These are phyloP conservation scores for Quercus dentata DNA, from an alignment of 306 rosid species.

Conservation along the genomic window DNA sequence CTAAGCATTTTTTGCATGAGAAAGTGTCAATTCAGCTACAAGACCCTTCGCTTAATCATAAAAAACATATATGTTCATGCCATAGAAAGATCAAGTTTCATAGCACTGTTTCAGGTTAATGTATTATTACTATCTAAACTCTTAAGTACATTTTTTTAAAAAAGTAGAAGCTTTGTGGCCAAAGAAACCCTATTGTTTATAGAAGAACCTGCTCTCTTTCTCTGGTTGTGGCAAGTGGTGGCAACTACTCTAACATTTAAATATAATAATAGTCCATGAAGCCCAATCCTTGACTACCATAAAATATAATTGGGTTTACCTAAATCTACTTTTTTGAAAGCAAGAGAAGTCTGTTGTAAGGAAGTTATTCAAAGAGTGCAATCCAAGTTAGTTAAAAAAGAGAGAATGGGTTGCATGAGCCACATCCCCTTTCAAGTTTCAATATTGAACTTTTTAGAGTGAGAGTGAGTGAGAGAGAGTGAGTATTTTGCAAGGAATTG, in stretches of 20 bases:
- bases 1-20: too few species aligned
- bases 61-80: too few species aligned
- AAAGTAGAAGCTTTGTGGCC: too few species aligned
- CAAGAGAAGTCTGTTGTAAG: conserved; percentile 40
- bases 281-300: conserved; percentile 40
- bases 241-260: not conserved
- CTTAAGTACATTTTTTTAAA: too few species aligned
- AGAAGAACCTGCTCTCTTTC: not conserved
- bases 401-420: conserved; percentile 5
- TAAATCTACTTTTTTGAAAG: conserved; percentile 24
- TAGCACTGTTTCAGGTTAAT: too few species aligned
- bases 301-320: conserved; percentile 16
- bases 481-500: conserved; percentile 77
- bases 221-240: not conserved
- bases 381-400: conserved; percentile 52
- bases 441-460: conserved; percentile 20
- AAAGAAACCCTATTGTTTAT: too few species aligned
- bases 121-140: too few species aligned
- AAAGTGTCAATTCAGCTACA: too few species aligned
- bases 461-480: not conserved
- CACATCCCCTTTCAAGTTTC: conserved; percentile 22
- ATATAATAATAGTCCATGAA: conserved; percentile 9
- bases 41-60: too few species aligned
- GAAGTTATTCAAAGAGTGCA: conserved; percentile 69
- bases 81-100: too few species aligned